Evolutionary conservation across 2,329 filamentous ascomycete genomes (phyloP).

Genomic region (Fusarium miscanthi): DNA sequence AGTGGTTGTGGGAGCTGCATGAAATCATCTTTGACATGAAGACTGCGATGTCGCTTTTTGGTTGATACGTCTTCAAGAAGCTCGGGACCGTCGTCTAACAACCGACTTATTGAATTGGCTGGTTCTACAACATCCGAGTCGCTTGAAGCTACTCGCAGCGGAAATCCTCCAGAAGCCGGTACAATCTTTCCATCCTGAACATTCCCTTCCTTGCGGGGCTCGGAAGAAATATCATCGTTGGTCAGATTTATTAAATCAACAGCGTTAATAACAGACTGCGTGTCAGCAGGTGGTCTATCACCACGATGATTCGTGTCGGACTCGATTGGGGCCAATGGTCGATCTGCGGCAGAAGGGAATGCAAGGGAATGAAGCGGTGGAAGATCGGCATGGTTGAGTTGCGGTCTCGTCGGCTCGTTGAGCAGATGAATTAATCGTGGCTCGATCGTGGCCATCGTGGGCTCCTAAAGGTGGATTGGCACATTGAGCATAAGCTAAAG

Average conservation of each 20-base stretch:
- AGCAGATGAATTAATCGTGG: conserved; percentile 73
- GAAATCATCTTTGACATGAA: conserved; percentile 68
- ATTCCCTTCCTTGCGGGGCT: conserved; percentile 38
- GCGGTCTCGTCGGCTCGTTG: conserved; percentile 65
- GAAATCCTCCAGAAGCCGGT: conserved; percentile 45
- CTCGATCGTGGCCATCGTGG: conserved; percentile 74
- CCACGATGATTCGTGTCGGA: conserved; percentile 58
- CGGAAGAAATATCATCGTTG: conserved; percentile 37
- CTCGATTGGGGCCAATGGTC: conserved; percentile 64
- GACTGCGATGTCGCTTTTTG: conserved; percentile 65
- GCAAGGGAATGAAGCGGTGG: conserved; percentile 64
- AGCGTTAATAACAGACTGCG: conserved; percentile 21
- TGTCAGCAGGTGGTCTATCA: conserved; percentile 49
- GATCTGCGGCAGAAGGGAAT: conserved; percentile 57
- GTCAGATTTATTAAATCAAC: conserved; percentile 31
- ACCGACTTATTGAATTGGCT: conserved; percentile 58
- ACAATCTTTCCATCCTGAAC: conserved; percentile 42
- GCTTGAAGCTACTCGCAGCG: conserved; percentile 56
- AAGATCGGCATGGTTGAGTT: conserved; percentile 62
- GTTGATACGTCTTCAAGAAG: conserved; percentile 57
- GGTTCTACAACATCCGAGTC: conserved; percentile 54
- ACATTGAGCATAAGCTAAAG: conserved; percentile 45
- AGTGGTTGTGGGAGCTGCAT: conserved; percentile 72
- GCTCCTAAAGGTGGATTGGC: conserved; percentile 41
- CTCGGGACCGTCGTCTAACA: conserved; percentile 59